Percentiles rank a stretch among this genome's conserved stretches.
Conservation (phyloP, 2,329 filamentous ascomycete genomes). For the Teratosphaeria destructans region DNA sequence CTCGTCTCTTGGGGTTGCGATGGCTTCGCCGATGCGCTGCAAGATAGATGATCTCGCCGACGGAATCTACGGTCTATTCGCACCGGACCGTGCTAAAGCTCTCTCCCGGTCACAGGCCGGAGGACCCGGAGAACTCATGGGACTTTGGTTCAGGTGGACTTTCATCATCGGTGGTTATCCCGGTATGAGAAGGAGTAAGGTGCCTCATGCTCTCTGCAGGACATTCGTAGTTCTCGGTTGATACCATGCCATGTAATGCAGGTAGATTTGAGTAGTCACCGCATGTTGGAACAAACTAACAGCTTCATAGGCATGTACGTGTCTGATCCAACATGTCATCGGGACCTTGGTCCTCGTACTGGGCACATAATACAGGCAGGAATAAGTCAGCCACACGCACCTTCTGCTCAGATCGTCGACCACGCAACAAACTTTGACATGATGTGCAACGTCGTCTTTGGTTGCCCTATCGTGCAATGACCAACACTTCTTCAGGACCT, state of each 20-base stretch:
- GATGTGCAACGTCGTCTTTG: neutral
- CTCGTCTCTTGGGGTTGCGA: neutral
- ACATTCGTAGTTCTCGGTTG: neutral
- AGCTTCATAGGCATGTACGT: too few species aligned
- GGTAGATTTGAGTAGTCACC: neutral
- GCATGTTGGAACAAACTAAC: too few species aligned
- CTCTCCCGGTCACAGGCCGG: too few species aligned
- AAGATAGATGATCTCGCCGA: neutral
- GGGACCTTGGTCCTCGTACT: neutral
- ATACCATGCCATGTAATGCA: neutral
- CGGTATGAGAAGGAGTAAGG: neutral
- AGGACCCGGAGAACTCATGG: too few species aligned
- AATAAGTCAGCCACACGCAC: neutral
- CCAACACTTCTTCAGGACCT: neutral
- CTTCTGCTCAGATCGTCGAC: neutral
- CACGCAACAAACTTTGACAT: neutral
- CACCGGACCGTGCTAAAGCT: too few species aligned
- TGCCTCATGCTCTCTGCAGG: neutral
- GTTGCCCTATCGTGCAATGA: neutral
- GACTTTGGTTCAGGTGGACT: neutral
- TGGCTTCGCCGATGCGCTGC: neutral
- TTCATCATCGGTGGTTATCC: neutral
- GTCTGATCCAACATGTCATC: neutral
- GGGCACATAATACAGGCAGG: neutral
- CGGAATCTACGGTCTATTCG: neutral